These are phyloP conservation scores for Aspergillus brunneoviolaceus DNA, from an alignment of 2,329 filamentous ascomycete genomes.

Conservation along the genomic window DNA sequence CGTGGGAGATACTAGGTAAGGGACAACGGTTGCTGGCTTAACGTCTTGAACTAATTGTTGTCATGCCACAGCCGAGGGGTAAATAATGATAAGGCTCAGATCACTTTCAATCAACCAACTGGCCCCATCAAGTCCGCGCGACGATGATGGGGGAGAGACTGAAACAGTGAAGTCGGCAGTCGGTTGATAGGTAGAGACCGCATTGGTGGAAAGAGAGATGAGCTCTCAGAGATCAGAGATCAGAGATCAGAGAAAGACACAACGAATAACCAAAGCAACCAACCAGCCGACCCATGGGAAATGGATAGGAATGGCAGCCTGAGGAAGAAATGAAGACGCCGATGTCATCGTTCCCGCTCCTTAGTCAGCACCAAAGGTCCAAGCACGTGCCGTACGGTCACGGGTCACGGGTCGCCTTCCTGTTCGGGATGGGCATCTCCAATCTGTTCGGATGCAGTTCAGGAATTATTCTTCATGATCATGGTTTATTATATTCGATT, in stretches of 20 bases:
- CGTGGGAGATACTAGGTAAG: neutral
- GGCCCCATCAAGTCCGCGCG: conserved; percentile 15
- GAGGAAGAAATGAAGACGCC: conserved; percentile 16
- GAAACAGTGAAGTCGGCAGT: neutral
- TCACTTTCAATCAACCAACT: conserved; percentile 9
- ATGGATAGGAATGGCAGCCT: conserved; percentile 10
- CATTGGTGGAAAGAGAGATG: conserved; percentile 13
- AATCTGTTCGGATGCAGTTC: too few relatives aligned
- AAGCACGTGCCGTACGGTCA: too few relatives aligned
- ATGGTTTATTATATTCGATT: conserved; percentile 67
- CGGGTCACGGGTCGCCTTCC: neutral
- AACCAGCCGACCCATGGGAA: neutral
- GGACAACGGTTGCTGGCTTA: neutral
- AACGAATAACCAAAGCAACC: neutral
- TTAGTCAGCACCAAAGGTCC: conserved; percentile 25
- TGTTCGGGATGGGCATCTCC: too few relatives aligned
- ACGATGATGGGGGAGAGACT: neutral
- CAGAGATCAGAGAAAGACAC: neutral
- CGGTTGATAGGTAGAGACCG: conserved; percentile 8
- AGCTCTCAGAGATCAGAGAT: neutral
- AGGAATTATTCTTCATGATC: neutral
- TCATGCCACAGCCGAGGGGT: conserved; percentile 11
- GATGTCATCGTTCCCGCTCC: conserved; percentile 25
- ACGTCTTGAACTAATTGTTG: neutral
- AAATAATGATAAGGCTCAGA: conserved; percentile 33